phyloP scores from a whole-genome alignment of 208 protist species.

The Leishmania major region DNA sequence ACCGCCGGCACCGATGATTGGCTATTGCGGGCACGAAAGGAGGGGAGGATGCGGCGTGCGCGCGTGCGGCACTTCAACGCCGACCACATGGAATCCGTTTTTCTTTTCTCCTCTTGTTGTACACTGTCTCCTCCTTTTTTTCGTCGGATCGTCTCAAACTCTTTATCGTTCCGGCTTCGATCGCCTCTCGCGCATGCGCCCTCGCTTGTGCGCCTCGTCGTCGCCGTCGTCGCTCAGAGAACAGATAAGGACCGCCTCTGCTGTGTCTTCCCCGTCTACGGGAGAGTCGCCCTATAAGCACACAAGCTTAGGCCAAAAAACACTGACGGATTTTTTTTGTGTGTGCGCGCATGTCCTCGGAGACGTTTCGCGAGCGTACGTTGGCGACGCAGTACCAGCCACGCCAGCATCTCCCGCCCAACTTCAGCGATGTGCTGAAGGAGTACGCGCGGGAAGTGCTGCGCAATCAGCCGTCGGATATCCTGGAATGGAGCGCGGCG shows the following conservation, averaged over 20 bases:
- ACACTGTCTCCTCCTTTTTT: background rate
- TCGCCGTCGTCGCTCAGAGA: background rate
- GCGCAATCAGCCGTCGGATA: slow-evolving; percentile 89
- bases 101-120: background rate
- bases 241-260: background rate
- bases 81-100: background rate
- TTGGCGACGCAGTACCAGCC: slow-evolving; percentile 89
- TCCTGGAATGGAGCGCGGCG: slow-evolving; percentile 90
- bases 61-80: background rate
- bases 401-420: slow-evolving; percentile 80
- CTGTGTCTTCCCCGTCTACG: background rate
- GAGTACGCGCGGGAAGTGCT: slow-evolving; percentile 94
- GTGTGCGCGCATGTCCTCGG: slow-evolving; percentile 17
- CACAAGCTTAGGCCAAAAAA: background rate
- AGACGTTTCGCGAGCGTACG: slow-evolving; percentile 86
- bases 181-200: background rate
- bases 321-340: background rate
- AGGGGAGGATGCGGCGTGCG: too few species aligned
- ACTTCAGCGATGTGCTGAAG: slow-evolving; percentile 89
- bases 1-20: background rate
- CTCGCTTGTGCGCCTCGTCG: background rate
- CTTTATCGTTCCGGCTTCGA: background rate
- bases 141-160: background rate
- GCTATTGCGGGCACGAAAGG: background rate
- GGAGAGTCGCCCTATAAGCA: background rate